Base-by-base conservation (phyloP, 1,139 yeast genomes). In the Yamadazyma diddensiae region DNA sequence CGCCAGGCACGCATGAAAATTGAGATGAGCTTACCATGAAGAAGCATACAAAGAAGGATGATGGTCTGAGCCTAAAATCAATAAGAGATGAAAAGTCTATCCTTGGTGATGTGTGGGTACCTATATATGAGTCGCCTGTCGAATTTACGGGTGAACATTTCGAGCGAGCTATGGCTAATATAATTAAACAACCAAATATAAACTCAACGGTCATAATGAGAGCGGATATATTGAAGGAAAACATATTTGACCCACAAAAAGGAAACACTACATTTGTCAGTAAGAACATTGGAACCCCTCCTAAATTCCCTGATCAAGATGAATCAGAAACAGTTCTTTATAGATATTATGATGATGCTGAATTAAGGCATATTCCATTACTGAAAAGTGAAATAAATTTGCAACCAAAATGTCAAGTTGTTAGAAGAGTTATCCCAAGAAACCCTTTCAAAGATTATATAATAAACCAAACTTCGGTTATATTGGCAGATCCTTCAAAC, bases 171-270 rank as follows among this genome's bases (percentile, higher is more conserved):
- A 83, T 87, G 92, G 57, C 75, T 28, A 85, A 88, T 55, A 68
- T 90, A 41, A 82, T 90, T 35, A 70, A 73, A 39, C 88, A 87
- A 42, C 97, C 97, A 10, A 86, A 90, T 54, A 83, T 90, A 57
- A 90, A 90, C 57, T 90, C 97, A 6, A 84, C 97, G 0, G 94
- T 87, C 19, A 83, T 90, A 24, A 65, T 90, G 63, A 65, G 97
- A 47, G 95, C 97, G 0, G 97, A 90, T 56, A 78, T 90, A 17
- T 57, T 88, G 28, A 63, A 66, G 28, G 90, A 83, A 45, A 65
- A 62, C 35, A 55, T 53, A 2, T 76, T 64, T 48, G 68, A 61
- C 21, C 61, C 67, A 5, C 50, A 47, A 15, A 47, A 52, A 34
- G 70, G 70, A 3, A 64, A 62, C 15, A 56, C 57, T 35, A 55